Evolutionary conservation across 768 basidiomycete genomes (phyloP).

Genomic region (Brasilioporus rufonigricans): DNA sequence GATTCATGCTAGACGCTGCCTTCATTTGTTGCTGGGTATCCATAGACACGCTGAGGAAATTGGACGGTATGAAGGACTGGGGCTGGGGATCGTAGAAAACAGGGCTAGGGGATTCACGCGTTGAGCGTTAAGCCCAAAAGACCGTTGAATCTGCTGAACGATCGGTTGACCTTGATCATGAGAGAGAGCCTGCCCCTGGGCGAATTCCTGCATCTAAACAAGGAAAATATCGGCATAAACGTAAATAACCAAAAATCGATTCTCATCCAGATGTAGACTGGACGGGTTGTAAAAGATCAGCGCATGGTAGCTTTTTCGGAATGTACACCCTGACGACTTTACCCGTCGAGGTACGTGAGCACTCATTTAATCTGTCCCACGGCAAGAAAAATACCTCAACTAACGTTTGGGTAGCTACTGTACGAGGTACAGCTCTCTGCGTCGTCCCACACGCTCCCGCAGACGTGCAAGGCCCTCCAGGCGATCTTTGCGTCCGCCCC

Average conservation of each 20-base stretch:
- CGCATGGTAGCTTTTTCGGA: no score
- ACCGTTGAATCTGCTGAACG: conserved; percentile 43
- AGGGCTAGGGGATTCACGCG: conserved; percentile 36
- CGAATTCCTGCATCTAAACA: conserved; percentile 44
- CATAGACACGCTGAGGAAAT: conserved; percentile 40
- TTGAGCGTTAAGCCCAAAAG: conserved; percentile 36
- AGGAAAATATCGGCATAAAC: conserved; percentile 24
- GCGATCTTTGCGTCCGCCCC: conserved; percentile 55
- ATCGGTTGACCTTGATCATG: conserved; percentile 39
- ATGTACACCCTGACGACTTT: conserved; percentile 27
- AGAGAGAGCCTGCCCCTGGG: conserved; percentile 40
- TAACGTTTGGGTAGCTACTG: conserved; percentile 60
- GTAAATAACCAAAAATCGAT: conserved; percentile 12
- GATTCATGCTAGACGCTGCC: conserved; percentile 26
- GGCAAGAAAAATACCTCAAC: conserved; percentile 8
- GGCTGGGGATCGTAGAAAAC: conserved; percentile 38
- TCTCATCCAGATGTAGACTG: conserved; percentile 4
- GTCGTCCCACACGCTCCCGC: conserved; percentile 61
- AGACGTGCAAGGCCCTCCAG: conserved; percentile 51
- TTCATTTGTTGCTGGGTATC: conserved; percentile 37
- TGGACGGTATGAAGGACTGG: conserved; percentile 33
- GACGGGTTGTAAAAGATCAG: background rate
- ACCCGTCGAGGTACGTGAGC: conserved; percentile 35
- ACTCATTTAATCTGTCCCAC: background rate
- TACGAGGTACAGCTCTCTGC: conserved; percentile 76